Evolutionary conservation across 2,329 filamentous ascomycete genomes (phyloP), one percentile per base, ranked within the genome.

Genomic region (Pseudopithomyces chartarum): DNA sequence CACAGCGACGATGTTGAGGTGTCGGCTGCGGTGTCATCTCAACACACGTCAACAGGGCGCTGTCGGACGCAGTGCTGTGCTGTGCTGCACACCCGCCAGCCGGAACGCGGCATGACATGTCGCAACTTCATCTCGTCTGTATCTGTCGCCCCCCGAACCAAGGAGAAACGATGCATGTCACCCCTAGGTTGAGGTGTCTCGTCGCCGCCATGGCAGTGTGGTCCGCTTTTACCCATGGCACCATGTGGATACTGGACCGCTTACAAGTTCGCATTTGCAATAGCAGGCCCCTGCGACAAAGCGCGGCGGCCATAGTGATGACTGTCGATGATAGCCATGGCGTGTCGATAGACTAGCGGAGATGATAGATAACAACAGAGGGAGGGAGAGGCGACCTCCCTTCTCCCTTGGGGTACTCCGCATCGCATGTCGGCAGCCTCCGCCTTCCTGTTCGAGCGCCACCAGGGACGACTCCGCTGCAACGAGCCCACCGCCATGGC

Each of bases 391-490:
- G 60, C 58, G 55, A 60, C 40, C 26, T 36, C 57, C 60, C 52
- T 22, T 39, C n/a, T 39, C 42, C 19, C 33, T 29, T 33, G 12
- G 34, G 39, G 33, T 59, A n/a, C 39, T 52, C 17, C 49, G 38
- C 13, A 20, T 23, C 47, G 54, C 51, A 58, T 38, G 39, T 57
- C 59, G 61, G 61, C 54, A 47, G 55, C 55, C 61, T 58, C 59
- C 61, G 58, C 54, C 34, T 29, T 20, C 23, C 29, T 44, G 54
- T 47, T 47, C 26, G 44, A 22, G 34, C 47, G 47, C 47, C 47
- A 50, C 47, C 47, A n/a, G 39, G 33, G 47, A 50, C 47, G 19
- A n/a, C 20, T 19, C 20, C 34, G 47, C 34, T 40, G 34, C 47
- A 13, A 39, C 15, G 15, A 19, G 6, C 20, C 45, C 39, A 34